These are phyloP conservation scores for Yamadazyma dushanensis DNA, from an alignment of 1,139 yeast genomes.

Conservation along the genomic window DNA sequence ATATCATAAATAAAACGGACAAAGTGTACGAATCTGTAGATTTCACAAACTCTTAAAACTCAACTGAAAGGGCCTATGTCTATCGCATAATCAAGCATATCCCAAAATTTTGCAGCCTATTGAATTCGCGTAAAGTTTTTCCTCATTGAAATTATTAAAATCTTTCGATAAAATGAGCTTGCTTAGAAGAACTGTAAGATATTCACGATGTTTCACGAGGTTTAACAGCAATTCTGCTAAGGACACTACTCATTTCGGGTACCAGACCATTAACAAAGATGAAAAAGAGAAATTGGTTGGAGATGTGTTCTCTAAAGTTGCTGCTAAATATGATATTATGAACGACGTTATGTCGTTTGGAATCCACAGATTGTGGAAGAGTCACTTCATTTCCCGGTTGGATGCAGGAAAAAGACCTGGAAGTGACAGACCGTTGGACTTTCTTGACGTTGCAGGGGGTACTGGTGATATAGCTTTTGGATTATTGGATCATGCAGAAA, in stretches of 20 bases:
- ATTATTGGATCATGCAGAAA: slow-evolving; percentile 84
- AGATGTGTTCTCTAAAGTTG: slow-evolving; percentile 91
- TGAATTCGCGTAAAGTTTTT: too few species aligned
- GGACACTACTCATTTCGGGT: slow-evolving; percentile 80
- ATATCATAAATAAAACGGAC: not conserved
- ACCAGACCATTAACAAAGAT: slow-evolving; percentile 73
- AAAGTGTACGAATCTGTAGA: not conserved
- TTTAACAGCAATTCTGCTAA: slow-evolving; percentile 4
- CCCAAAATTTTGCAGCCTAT: too few species aligned
- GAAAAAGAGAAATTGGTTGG: slow-evolving; percentile 88
- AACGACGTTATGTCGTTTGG: slow-evolving; percentile 98
- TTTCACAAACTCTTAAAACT: too few species aligned
- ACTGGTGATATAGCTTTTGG: slow-evolving; percentile 99
- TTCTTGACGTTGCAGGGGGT: slow-evolving; percentile 98
- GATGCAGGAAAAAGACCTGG: slow-evolving; percentile 96
- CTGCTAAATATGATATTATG: slow-evolving; percentile 92
- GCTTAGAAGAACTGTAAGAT: slow-evolving; percentile 55
- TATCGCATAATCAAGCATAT: too few species aligned
- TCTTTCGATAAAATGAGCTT: too few species aligned
- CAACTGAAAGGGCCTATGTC: too few species aligned
- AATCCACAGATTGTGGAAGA: slow-evolving; percentile 92
- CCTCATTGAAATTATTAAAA: too few species aligned
- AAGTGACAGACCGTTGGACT: slow-evolving; percentile 70
- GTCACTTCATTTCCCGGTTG: slow-evolving; percentile 79
- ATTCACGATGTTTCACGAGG: slow-evolving; percentile 13